Evolutionary conservation across 2,329 filamentous ascomycete genomes (phyloP).

Genomic region (Verticillium klebahnii): DNA sequence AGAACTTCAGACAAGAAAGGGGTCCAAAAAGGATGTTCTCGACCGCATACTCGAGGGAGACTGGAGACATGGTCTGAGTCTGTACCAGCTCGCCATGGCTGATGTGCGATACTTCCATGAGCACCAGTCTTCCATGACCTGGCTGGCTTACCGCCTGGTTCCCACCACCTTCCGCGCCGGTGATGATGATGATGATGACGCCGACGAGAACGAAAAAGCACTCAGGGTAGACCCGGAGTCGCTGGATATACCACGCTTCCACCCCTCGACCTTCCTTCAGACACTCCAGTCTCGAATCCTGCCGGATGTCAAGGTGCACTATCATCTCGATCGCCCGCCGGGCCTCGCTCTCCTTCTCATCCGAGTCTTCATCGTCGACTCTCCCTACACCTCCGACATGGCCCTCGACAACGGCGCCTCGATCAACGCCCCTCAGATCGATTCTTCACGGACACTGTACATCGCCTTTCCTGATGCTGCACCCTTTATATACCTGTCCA

Average conservation of each 20-base stretch:
- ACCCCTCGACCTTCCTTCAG: conserved; percentile 74
- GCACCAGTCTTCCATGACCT: conserved; percentile 59
- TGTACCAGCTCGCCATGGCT: conserved; percentile 66
- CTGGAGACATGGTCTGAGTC: conserved; percentile 59
- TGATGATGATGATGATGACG: conserved; percentile 17
- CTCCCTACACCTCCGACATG: conserved; percentile 63
- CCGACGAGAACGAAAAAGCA: conserved; percentile 34
- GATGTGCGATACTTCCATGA: conserved; percentile 64
- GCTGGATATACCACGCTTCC: conserved; percentile 63
- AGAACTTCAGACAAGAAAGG: conserved; percentile 54
- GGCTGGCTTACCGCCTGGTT: conserved; percentile 58
- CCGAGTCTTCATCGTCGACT: conserved; percentile 76
- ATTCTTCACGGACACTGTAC: conserved; percentile 68
- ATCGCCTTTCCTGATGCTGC: conserved; percentile 79
- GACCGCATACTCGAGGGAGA: conserved; percentile 64
- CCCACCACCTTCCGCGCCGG: conserved; percentile 28
- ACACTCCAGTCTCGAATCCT: conserved; percentile 71
- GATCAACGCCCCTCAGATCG: conserved; percentile 39
- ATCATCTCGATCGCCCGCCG: conserved; percentile 69
- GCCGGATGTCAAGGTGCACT: conserved; percentile 79
- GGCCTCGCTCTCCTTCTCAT: conserved; percentile 66
- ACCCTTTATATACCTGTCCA: conserved; percentile 67
- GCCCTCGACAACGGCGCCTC: conserved; percentile 31
- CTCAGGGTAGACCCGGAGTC: conserved; percentile 39
- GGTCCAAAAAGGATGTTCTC: conserved; percentile 58